These are phyloP conservation scores for Leccinum longicurvipes DNA, from an alignment of 768 basidiomycete species.

Conservation along the genomic window DNA sequence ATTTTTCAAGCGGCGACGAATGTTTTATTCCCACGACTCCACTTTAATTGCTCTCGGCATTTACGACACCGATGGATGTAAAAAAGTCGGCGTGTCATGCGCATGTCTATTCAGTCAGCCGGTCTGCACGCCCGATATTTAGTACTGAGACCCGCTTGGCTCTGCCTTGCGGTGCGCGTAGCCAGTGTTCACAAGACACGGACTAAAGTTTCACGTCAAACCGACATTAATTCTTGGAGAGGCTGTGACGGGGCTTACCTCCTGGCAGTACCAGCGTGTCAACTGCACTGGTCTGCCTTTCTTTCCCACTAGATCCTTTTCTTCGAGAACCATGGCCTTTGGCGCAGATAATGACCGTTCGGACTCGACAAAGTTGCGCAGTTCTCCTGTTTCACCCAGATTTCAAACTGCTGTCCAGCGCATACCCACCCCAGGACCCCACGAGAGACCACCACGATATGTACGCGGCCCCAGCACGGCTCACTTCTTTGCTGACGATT, in stretches of 20 bases:
- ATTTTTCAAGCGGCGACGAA: constrained; percentile 35
- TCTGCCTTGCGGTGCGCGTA: not conserved
- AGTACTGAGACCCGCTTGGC: not conserved
- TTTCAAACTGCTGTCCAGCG: constrained; percentile 46
- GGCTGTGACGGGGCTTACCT: not conserved
- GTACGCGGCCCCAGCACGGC: constrained; percentile 28
- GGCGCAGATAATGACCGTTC: not conserved
- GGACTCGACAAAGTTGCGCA: not conserved
- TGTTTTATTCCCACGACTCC: constrained; percentile 16
- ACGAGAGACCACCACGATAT: constrained; percentile 39
- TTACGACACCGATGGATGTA: constrained; percentile 13
- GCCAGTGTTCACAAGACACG: constrained; percentile 3
- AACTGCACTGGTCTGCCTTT: too few relatives aligned
- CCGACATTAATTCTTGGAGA: not conserved
- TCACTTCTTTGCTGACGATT: not conserved
- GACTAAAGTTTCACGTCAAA: not conserved
- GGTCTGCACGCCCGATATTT: too few relatives aligned
- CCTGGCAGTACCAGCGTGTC: too few relatives aligned
- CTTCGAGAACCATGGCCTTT: constrained; percentile 7
- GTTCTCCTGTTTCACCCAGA: constrained; percentile 27
- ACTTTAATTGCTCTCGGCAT: constrained; percentile 2
- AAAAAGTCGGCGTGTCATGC: not conserved
- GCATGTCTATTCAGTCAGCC: not conserved
- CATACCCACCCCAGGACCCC: constrained; percentile 44
- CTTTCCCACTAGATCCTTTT: not conserved